Base-by-base conservation (phyloP, 2,329 filamentous ascomycete species). In the Cladophialophora exuberans region DNA sequence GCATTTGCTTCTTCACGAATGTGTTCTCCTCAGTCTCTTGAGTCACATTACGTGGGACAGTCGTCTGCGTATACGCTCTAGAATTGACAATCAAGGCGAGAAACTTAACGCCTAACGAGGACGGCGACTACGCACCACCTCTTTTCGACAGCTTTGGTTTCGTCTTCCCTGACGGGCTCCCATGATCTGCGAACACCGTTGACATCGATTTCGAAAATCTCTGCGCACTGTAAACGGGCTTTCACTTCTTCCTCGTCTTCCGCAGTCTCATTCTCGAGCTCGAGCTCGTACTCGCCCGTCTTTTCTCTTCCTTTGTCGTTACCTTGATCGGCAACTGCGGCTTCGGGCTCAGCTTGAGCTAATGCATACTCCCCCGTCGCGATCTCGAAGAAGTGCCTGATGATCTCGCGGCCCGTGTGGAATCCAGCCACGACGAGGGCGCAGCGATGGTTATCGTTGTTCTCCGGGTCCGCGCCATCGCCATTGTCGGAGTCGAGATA, bases 381-480 rank as follows among this genome's bases (percentile, higher is more conserved):
- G 15, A 67, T 70, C 45, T 82, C 76, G 61, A 85, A 84, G 68
- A 85, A 85, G 1, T 69, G 67, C 4, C 77, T 79, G 22, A 85
- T 69, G 60, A 79, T 80, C 9, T 73, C 72, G 10, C 82, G 72
- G 0, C 82, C 83, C 0, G 82, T 85, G 59, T 85, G 83, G 59
- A 85, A 84, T 0, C 81, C 80, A 1, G 80, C 79, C 35, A 83
- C 76, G 2, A 81, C 75, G 62, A 79, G 76, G n/a, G 82, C 69
- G 28, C 61, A 65, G 41, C n/a, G n/a, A n/a, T n/a, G n/a, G n/a
- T n/a, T n/a, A n/a, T n/a, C n/a, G n/a, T n/a, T n/a, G n/a, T 22
- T 30, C n/a, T 25, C 41, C 6, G 42, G 17, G 6, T 48, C 10
- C 10, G 33, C 15, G 11, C 20, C 35, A n/a, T n/a, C n/a, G n/a